Percentiles rank a stretch among this genome's conserved stretches.
phyloP scores from a whole-genome alignment of 2,329 filamentous ascomycete species.

The Phialocephala sp. region DNA sequence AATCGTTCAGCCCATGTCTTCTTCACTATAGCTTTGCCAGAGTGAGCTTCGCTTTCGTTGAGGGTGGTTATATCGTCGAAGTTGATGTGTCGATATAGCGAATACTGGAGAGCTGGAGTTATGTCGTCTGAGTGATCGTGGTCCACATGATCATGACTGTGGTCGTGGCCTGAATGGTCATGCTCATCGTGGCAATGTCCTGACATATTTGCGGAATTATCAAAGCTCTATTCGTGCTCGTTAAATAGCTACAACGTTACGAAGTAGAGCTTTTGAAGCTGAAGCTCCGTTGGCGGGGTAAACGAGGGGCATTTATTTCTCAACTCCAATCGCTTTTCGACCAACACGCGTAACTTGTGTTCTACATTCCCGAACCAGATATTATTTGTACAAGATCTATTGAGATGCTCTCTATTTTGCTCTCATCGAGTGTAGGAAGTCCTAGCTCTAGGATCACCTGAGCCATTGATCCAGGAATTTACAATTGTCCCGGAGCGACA shows the following conservation, averaged over 20 bases:
- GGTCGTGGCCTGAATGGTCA: constrained; percentile 46
- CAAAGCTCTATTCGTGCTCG: neutral
- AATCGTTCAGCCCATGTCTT: constrained; percentile 92
- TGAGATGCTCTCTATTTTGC: too few species aligned
- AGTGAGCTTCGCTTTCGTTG: constrained; percentile 75
- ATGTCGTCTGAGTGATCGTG: constrained; percentile 94
- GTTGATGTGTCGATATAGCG: constrained; percentile 90
- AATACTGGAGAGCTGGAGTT: constrained; percentile 86
- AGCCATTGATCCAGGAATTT: too few species aligned
- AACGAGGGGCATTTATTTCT: constrained; percentile 27
- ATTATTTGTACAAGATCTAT: too few species aligned
- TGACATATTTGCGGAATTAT: constrained; percentile 42
- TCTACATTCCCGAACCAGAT: too few species aligned
- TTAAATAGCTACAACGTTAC: neutral
- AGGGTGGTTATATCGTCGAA: constrained; percentile 85
- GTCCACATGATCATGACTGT: constrained; percentile 71
- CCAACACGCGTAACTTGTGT: too few species aligned
- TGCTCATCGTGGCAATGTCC: constrained; percentile 54
- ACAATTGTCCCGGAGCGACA: neutral
- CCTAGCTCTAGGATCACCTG: too few species aligned
- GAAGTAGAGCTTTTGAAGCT: neutral
- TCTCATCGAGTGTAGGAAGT: too few species aligned
- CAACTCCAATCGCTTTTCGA: too few species aligned
- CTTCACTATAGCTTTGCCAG: constrained; percentile 77
- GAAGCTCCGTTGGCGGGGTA: constrained; percentile 26